Percentiles rank a stretch among this genome's conserved stretches.
These are phyloP conservation scores for Backusella macrospora DNA, from an alignment of 192 early-diverging fungal species.

Conservation along the genomic window DNA sequence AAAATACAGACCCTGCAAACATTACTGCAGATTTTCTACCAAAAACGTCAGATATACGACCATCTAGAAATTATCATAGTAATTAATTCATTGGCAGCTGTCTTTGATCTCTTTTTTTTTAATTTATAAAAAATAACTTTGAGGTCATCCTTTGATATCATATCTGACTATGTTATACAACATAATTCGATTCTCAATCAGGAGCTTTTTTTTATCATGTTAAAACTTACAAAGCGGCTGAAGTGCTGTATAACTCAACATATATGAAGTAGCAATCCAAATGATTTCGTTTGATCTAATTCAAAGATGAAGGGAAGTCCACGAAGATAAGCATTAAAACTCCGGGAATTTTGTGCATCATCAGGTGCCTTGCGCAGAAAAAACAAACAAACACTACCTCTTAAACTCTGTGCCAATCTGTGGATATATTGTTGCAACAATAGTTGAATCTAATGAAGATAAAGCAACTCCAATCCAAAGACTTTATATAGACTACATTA, in stretches of 20 bases:
- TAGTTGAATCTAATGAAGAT: constrained; percentile 36
- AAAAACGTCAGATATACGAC: constrained; percentile 78
- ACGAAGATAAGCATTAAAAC: constrained; percentile 25
- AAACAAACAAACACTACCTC: constrained; percentile 7
- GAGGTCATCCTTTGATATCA: no score
- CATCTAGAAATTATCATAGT: constrained; percentile 35
- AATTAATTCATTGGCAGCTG: neutral
- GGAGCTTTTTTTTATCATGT: neutral
- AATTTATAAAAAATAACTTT: neutral
- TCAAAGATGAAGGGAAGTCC: neutral
- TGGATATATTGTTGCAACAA: constrained; percentile 39
- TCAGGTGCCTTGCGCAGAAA: neutral
- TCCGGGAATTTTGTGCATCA: neutral
- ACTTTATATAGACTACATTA: neutral
- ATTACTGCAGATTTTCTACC: constrained; percentile 67
- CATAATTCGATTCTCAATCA: neutral
- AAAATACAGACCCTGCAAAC: constrained; percentile 63
- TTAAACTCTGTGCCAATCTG: constrained; percentile 43
- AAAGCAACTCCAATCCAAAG: constrained; percentile 39
- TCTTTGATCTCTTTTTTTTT: neutral
- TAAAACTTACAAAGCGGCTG: constrained; percentile 68
- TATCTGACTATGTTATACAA: neutral
- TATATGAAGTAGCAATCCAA: constrained; percentile 83
- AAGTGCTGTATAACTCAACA: constrained; percentile 74
- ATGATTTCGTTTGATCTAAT: constrained; percentile 57